Conservation (phyloP, 352 stramenopile genomes). For the Phytophthora aleatoria region DNA sequence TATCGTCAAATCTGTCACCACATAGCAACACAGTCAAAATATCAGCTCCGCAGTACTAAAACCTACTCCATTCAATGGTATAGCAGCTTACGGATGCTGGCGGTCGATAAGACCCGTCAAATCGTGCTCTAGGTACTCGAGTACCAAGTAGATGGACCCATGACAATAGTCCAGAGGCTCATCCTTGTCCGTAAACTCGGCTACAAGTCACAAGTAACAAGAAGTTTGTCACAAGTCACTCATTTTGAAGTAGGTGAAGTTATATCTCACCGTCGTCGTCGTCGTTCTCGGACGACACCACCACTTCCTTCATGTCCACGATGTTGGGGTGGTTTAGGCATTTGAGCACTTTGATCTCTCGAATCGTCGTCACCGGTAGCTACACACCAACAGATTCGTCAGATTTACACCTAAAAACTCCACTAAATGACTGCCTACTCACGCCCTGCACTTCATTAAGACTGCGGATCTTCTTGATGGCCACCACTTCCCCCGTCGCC, state of each 20-base stretch:
- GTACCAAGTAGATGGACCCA: slow-evolving; percentile 86
- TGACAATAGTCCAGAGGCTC: slow-evolving; percentile 85
- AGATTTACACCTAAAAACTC: neutral
- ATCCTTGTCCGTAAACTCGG: slow-evolving; percentile 85
- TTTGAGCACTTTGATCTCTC: slow-evolving; percentile 99
- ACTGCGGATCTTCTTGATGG: slow-evolving; percentile 92
- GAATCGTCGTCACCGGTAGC: slow-evolving; percentile 95
- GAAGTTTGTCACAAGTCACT: neutral
- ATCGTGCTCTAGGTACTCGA: slow-evolving; percentile 91
- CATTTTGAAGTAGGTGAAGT: neutral
- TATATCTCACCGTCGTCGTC: slow-evolving; percentile 66
- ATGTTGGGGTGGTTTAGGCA: slow-evolving; percentile 95
- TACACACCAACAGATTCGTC: slow-evolving; percentile 27
- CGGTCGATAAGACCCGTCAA: slow-evolving; percentile 88
- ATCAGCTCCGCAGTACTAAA: neutral
- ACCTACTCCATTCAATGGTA: neutral
- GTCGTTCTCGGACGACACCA: slow-evolving; percentile 89
- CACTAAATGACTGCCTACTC: slow-evolving; percentile 24
- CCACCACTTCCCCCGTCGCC: slow-evolving; percentile 79
- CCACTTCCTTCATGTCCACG: slow-evolving; percentile 96
- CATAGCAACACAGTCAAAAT: neutral
- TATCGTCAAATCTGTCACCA: slow-evolving; percentile 71
- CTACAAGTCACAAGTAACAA: slow-evolving; percentile 25
- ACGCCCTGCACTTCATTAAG: slow-evolving; percentile 91
- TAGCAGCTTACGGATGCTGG: slow-evolving; percentile 69